These are phyloP conservation scores for Agrocybe pediades DNA, from an alignment of 768 basidiomycete species.

Conservation along the genomic window DNA sequence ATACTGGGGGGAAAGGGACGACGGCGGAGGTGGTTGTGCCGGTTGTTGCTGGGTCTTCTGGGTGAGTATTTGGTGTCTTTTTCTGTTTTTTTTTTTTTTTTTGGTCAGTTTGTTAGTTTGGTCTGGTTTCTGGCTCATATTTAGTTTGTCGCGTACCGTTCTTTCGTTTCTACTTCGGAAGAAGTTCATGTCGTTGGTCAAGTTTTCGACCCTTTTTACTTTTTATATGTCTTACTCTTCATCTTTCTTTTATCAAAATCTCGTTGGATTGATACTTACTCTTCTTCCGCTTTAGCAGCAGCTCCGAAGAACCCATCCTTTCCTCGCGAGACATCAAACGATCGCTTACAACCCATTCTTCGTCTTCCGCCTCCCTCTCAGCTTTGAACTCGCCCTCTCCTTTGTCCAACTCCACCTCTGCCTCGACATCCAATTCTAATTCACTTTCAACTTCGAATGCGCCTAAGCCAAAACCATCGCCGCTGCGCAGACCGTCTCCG, in stretches of 20 bases:
- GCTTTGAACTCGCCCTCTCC: constrained; percentile 17
- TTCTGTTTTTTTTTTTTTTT: constrained; percentile 2
- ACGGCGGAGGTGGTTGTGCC: constrained; percentile 30
- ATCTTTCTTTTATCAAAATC: constrained; percentile 1
- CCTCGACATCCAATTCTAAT: constrained; percentile 21
- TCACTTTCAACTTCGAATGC: constrained; percentile 22
- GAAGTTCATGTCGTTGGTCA: no score
- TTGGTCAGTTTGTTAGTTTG: no score
- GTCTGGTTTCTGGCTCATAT: no score
- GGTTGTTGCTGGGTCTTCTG: constrained; percentile 15
- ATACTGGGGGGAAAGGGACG: no score
- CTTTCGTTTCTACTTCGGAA: no score
- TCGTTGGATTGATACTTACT: not conserved
- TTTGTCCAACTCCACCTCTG: constrained; percentile 5
- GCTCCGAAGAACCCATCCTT: not conserved
- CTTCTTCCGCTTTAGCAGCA: not conserved
- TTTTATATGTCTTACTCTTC: not conserved
- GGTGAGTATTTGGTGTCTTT: not conserved
- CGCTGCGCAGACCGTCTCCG: constrained; percentile 39
- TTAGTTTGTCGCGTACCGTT: no score
- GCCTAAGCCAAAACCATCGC: constrained; percentile 13
- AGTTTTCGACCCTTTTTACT: no score
- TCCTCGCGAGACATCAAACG: constrained; percentile 9
- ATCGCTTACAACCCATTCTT: not conserved
- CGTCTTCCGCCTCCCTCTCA: constrained; percentile 12